Conservation (phyloP, 306 rosid species). For the Vigna angularis region DNA sequence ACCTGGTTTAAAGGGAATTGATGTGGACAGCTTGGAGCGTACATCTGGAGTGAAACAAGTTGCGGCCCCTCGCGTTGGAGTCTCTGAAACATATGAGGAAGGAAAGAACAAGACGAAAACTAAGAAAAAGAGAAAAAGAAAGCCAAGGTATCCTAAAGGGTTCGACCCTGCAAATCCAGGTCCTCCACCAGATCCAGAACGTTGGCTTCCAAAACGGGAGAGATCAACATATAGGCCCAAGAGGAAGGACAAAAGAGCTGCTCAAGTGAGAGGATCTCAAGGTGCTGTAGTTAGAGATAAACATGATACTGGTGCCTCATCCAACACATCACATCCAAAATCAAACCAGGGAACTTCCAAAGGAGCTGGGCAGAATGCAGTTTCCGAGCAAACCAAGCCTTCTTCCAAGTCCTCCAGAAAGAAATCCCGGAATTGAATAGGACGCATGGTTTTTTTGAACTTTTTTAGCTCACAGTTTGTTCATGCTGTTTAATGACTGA, state of each 20-base stretch:
- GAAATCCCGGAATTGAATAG: conserved; percentile 79
- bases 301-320: conserved; percentile 63
- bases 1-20: conserved; percentile 80
- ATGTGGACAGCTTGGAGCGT: conserved; percentile 87
- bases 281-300: conserved; percentile 91
- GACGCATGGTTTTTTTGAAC: conserved; percentile 29
- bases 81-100: conserved; percentile 66
- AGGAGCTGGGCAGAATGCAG: conserved; percentile 67
- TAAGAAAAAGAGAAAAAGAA: conserved; percentile 96
- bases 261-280: conserved; percentile 98
- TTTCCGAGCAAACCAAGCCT: conserved; percentile 60
- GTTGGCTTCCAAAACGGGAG: conserved; percentile 99
- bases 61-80: conserved; percentile 57
- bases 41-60: conserved; percentile 84
- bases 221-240: conserved; percentile 94
- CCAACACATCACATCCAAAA: conserved; percentile 65
- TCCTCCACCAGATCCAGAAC: conserved; percentile 97
- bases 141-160: conserved; percentile 97
- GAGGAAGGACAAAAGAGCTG: conserved; percentile 97
- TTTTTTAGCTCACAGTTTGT: conserved; percentile 35
- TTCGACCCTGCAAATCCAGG: conserved; percentile 96
- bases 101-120: conserved; percentile 83
- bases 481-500: conserved; percentile 36
- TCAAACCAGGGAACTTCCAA: conserved; percentile 71
- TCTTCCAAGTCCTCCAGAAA: conserved; percentile 83